Conservation (phyloP, 331 rosid genomes). For the Saraca asoca region DNA sequence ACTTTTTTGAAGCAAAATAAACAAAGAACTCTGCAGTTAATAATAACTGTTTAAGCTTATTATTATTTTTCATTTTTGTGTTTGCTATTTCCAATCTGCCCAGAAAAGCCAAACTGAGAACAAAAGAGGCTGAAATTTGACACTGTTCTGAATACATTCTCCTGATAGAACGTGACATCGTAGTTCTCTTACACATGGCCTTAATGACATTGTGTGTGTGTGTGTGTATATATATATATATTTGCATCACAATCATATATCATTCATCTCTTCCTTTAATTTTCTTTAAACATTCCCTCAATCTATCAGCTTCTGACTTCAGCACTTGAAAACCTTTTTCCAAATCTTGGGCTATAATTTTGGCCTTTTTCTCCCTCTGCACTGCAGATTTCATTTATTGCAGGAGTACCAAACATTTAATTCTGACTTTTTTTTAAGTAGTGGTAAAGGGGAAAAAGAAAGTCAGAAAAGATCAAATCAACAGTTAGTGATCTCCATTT, state of each 20-base stretch:
- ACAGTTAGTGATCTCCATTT: conserved; percentile 2
- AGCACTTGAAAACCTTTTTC: conserved; percentile 9
- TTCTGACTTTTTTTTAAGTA: conserved; percentile 3
- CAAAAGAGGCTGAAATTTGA: conserved; percentile 20
- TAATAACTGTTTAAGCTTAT: not conserved
- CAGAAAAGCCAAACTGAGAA: conserved; percentile 17
- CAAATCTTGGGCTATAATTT: conserved; percentile 12
- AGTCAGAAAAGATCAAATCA: not conserved
- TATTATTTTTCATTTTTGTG: not conserved
- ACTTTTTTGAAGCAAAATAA: not conserved
- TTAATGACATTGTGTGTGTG: no score
- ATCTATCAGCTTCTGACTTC: conserved; percentile 21
- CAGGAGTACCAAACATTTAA: conserved; percentile 28
- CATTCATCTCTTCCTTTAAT: conserved; percentile 26
- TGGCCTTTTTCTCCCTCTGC: conserved; percentile 22
- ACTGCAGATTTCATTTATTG: conserved; percentile 35
- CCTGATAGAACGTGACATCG: not conserved
- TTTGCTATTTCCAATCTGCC: not conserved
- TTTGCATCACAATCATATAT: conserved; percentile 17
- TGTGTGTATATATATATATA: no score
- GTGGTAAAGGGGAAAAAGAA: not conserved
- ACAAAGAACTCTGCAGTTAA: not conserved
- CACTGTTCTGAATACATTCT: conserved; percentile 5
- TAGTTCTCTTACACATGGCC: conserved; percentile 1
- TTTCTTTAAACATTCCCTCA: conserved; percentile 35